Evolutionary conservation across 2,329 filamentous ascomycete species (phyloP).

Genomic region (Aspergillus fructus): DNA sequence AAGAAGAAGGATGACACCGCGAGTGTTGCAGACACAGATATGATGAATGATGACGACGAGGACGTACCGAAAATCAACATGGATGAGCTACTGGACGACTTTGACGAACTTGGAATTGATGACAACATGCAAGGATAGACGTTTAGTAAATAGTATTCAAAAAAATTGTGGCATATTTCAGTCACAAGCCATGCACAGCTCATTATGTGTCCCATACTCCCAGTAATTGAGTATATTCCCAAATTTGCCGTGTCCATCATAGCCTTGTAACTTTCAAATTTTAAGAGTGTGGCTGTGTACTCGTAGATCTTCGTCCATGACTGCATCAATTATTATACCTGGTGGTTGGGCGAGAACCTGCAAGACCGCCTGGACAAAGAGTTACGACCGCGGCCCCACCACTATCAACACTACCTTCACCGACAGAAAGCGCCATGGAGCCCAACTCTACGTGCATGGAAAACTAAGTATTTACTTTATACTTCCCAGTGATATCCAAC

Average conservation of each 20-base stretch:
- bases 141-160: not conserved
- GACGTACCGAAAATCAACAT: conserved; percentile 70
- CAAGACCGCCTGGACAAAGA: too few species aligned
- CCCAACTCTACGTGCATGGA: not conserved
- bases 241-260: too few species aligned
- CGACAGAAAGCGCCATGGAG: not conserved
- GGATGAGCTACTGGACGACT: conserved; percentile 84
- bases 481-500: not conserved
- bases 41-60: conserved; percentile 62
- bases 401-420: not conserved
- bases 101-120: conserved; percentile 82
- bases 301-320: too few species aligned
- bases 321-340: too few species aligned
- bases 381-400: too few species aligned
- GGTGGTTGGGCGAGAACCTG: too few species aligned
- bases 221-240: not conserved
- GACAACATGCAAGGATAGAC: conserved; percentile 15
- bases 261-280: too few species aligned
- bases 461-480: not conserved
- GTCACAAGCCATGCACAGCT: not conserved
- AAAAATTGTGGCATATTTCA: not conserved
- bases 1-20: conserved; percentile 49
- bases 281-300: too few species aligned
- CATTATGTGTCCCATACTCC: not conserved
- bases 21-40: conserved; percentile 46